Conservation (phyloP, 2,329 filamentous ascomycete genomes). For the Zasmidium angulare region DNA sequence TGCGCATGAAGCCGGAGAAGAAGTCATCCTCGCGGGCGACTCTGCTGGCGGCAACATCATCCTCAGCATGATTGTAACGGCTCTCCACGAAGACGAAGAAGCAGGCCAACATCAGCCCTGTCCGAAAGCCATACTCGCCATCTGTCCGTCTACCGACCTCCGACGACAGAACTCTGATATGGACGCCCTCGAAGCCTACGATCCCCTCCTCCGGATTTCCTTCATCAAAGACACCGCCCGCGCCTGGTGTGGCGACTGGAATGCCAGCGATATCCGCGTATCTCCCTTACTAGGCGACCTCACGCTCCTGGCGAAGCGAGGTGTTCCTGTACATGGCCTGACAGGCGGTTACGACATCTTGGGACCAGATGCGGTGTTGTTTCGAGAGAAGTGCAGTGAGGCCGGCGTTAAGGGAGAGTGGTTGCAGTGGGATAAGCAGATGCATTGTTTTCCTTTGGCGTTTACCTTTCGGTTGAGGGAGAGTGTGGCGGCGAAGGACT, state of each 20-base stretch:
- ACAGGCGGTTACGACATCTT: slow-evolving; percentile 56
- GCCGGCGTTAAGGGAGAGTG: slow-evolving; percentile 52
- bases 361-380: slow-evolving; percentile 51
- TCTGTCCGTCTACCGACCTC: slow-evolving; percentile 53
- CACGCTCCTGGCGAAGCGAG: slow-evolving; percentile 36
- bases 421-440: slow-evolving; percentile 60
- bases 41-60: slow-evolving; percentile 58
- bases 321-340: slow-evolving; percentile 53
- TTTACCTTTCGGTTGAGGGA: slow-evolving; percentile 51
- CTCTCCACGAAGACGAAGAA: slow-evolving; percentile 34
- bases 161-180: slow-evolving; percentile 49
- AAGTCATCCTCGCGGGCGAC: slow-evolving; percentile 54
- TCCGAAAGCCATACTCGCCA: slow-evolving; percentile 43
- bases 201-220: slow-evolving; percentile 48
- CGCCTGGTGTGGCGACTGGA: slow-evolving; percentile 44
- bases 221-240: slow-evolving; percentile 45
- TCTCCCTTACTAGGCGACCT: slow-evolving; percentile 52
- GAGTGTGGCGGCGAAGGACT: slow-evolving; percentile 47
- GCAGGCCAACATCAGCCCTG: slow-evolving; percentile 15
- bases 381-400: slow-evolving; percentile 48
- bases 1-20: slow-evolving; percentile 41
- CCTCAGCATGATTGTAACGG: slow-evolving; percentile 42
- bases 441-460: slow-evolving; percentile 60
- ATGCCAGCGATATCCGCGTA: slow-evolving; percentile 45
- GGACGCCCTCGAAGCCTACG: slow-evolving; percentile 38